These are phyloP conservation scores for Cercospora citrullina DNA, from an alignment of 2,329 filamentous ascomycete genomes.

Conservation along the genomic window DNA sequence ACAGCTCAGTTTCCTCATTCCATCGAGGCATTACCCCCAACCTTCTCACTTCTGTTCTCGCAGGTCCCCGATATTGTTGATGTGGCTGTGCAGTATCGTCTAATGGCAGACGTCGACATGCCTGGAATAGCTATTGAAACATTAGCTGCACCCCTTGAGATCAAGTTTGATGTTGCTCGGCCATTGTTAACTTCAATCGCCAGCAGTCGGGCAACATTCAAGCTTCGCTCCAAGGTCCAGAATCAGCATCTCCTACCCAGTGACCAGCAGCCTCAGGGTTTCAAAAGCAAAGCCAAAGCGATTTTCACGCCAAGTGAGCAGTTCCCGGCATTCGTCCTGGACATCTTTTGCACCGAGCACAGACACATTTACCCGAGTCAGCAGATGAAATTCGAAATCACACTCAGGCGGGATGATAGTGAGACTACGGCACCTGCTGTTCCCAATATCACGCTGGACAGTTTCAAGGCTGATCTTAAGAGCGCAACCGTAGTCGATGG, in stretches of 20 bases:
- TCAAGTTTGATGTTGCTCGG: constrained; percentile 17
- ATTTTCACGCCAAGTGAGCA: constrained; percentile 25
- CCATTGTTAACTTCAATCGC: constrained; percentile 11
- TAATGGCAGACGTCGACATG: constrained; percentile 20
- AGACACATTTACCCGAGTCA: constrained; percentile 24
- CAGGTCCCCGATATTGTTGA: constrained; percentile 26
- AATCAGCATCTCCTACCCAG: constrained; percentile 28
- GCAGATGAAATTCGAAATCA: constrained; percentile 21
- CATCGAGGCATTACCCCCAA: constrained; percentile 17
- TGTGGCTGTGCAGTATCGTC: constrained; percentile 17
- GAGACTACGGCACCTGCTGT: constrained; percentile 18
- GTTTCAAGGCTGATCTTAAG: constrained; percentile 21
- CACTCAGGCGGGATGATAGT: constrained; percentile 16
- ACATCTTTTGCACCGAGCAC: constrained; percentile 24
- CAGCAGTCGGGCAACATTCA: constrained; percentile 10
- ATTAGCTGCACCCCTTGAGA: constrained; percentile 9
- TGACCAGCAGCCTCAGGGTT: constrained; percentile 24
- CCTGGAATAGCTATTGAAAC: constrained; percentile 26
- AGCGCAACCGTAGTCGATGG: constrained; percentile 21
- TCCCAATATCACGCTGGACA: constrained; percentile 18
- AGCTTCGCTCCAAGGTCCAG: constrained; percentile 20
- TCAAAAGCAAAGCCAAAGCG: constrained; percentile 29
- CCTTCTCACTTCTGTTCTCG: constrained; percentile 19
- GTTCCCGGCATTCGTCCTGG: constrained; percentile 26
- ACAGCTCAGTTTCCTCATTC: constrained; percentile 16